These are phyloP conservation scores for Globisporangium takayamanum DNA, from an alignment of 352 stramenopile genomes.

Conservation along the genomic window DNA sequence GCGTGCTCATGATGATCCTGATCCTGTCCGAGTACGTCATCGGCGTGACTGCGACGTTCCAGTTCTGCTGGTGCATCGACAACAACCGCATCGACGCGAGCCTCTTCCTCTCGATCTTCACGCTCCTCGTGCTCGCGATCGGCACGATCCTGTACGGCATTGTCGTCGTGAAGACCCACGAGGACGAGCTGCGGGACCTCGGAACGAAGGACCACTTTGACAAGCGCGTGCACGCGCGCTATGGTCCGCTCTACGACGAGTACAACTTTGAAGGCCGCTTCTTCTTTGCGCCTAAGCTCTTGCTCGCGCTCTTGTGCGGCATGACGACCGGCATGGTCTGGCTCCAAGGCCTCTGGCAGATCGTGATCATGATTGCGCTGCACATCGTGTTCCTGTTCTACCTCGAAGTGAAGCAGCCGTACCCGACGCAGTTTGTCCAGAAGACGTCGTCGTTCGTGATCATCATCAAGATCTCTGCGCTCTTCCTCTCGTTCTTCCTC, in stretches of 20 bases:
- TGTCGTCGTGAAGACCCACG: conserved; percentile 63
- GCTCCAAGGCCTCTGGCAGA: conserved; percentile 69
- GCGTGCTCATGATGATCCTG: conserved; percentile 76
- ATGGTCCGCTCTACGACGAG: conserved; percentile 82
- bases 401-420: conserved; percentile 79
- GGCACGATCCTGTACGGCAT: conserved; percentile 76
- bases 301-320: conserved; percentile 65
- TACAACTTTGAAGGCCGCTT: conserved; percentile 84
- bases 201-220: conserved; percentile 82
- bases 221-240: conserved; percentile 74
- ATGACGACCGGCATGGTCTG: conserved; percentile 80
- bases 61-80: conserved; percentile 82
- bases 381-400: conserved; percentile 81
- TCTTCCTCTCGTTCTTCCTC: conserved; percentile 79
- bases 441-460: conserved; percentile 85
- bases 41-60: conserved; percentile 72
- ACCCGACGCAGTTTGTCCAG: conserved; percentile 76
- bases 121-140: conserved; percentile 63
- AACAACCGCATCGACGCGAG: conserved; percentile 44
- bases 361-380: conserved; percentile 63
- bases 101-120: conserved; percentile 56
- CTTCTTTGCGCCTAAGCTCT: conserved; percentile 83
- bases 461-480: conserved; percentile 86
- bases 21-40: conserved; percentile 84
- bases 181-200: conserved; percentile 75